Evolutionary conservation across 768 basidiomycete genomes (phyloP).

Genomic region (Tulasnella sp.): DNA sequence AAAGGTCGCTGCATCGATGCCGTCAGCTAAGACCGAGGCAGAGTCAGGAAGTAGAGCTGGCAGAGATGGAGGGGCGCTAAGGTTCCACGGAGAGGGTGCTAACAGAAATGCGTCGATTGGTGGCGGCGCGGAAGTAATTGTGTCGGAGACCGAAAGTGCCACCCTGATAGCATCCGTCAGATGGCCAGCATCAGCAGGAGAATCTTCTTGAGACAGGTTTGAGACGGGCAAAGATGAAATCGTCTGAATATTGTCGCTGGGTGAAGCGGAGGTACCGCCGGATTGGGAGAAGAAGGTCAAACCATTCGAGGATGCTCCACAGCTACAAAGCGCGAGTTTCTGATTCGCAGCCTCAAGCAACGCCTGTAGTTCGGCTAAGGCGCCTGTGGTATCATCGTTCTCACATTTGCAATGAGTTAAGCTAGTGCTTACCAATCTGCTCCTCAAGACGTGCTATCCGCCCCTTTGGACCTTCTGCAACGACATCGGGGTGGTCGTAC

Average conservation of each 20-base stretch:
- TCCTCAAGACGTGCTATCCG: conserved; percentile 8
- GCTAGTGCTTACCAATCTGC: background rate
- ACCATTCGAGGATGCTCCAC: background rate
- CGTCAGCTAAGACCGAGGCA: background rate
- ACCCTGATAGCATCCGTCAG: background rate
- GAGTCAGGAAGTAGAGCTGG: background rate
- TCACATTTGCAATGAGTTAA: too few relatives aligned
- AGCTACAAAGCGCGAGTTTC: conserved; percentile 9
- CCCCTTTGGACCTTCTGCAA: conserved; percentile 20
- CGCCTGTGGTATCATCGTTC: too few relatives aligned
- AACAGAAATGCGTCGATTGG: background rate
- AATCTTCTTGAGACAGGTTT: background rate
- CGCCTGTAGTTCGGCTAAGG: conserved; percentile 8
- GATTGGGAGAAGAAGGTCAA: background rate
- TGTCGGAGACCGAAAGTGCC: background rate
- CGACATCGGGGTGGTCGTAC: conserved; percentile 17
- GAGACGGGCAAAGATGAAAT: background rate
- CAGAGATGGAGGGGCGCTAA: background rate
- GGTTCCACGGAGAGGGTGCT: background rate
- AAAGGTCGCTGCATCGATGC: background rate
- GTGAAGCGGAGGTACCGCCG: background rate
- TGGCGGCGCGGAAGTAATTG: background rate
- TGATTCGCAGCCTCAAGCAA: background rate
- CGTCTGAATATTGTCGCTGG: background rate
- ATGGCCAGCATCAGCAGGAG: background rate